Conservation (phyloP, 1,139 yeast genomes). For the Candida pseudoviswanathii region DNA sequence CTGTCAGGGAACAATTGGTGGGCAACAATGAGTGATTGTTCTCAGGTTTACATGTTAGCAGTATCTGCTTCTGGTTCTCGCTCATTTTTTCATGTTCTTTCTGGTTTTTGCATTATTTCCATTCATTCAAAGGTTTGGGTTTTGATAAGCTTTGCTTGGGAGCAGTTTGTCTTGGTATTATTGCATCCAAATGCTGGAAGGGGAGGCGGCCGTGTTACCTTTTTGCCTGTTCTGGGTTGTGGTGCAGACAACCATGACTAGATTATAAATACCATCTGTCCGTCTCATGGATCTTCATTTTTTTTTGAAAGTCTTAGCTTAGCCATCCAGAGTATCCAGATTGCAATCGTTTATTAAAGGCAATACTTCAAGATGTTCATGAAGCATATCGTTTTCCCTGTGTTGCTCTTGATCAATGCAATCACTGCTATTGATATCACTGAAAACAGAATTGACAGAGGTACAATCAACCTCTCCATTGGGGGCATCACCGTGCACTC, state of each 20-base stretch:
- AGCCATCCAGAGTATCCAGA: neutral
- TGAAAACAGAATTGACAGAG: slow-evolving; percentile 16
- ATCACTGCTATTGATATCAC: slow-evolving; percentile 8
- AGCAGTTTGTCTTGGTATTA: neutral
- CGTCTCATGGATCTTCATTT: too few species aligned
- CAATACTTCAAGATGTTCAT: neutral
- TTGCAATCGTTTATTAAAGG: neutral
- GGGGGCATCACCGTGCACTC: slow-evolving; percentile 30
- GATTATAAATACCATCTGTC: neutral
- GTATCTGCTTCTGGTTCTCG: too few species aligned
- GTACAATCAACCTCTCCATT: slow-evolving; percentile 20
- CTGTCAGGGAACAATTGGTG: neutral
- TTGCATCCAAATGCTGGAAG: neutral
- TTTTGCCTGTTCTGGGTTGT: neutral
- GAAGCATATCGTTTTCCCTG: neutral
- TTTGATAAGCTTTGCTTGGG: neutral
- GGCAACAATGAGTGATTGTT: neutral
- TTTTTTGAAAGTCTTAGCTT: too few species aligned
- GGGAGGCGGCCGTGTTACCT: neutral
- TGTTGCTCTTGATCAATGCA: slow-evolving; percentile 1
- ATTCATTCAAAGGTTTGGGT: neutral
- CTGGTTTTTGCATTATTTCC: neutral
- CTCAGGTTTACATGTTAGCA: too few species aligned
- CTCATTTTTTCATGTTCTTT: too few species aligned
- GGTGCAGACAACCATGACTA: too few species aligned